Evolutionary conservation across 345 rosid species (phyloP).

Genomic region (Firmiana major): DNA sequence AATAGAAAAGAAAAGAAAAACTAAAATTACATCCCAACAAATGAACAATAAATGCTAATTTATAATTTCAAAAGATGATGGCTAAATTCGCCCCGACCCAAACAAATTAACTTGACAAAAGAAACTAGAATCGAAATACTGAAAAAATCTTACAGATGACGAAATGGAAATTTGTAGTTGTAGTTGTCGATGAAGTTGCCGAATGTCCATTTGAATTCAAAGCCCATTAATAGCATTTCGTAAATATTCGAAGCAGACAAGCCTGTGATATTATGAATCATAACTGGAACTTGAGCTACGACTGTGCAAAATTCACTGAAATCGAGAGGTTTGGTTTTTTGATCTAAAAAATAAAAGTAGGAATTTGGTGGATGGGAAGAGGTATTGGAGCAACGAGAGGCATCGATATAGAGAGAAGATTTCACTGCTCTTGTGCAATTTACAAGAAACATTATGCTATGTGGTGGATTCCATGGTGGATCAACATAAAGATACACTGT

Average conservation of each 20-base stretch:
- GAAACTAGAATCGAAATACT: too few relatives aligned
- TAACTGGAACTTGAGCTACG: neutral
- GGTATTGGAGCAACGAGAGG: neutral
- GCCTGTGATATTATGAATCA: neutral
- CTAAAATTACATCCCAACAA: too few relatives aligned
- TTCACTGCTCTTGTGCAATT: neutral
- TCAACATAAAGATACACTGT: too few relatives aligned
- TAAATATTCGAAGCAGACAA: neutral
- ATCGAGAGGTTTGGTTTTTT: neutral
- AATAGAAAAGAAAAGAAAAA: too few relatives aligned
- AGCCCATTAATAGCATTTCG: neutral
- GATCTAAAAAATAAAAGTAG: constrained; percentile 2
- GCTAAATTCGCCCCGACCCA: too few relatives aligned
- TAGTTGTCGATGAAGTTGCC: too few relatives aligned
- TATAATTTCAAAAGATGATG: too few relatives aligned
- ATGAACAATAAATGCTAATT: too few relatives aligned
- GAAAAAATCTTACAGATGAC: too few relatives aligned
- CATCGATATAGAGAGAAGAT: neutral
- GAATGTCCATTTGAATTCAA: neutral
- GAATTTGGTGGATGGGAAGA: neutral
- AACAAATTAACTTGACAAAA: too few relatives aligned
- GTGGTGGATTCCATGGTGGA: too few relatives aligned
- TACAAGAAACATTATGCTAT: neutral
- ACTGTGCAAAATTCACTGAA: neutral
- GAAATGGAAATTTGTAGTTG: too few relatives aligned